Evolutionary conservation across 345 rosid genomes (phyloP).

Genomic region (Passiflora organensis): DNA sequence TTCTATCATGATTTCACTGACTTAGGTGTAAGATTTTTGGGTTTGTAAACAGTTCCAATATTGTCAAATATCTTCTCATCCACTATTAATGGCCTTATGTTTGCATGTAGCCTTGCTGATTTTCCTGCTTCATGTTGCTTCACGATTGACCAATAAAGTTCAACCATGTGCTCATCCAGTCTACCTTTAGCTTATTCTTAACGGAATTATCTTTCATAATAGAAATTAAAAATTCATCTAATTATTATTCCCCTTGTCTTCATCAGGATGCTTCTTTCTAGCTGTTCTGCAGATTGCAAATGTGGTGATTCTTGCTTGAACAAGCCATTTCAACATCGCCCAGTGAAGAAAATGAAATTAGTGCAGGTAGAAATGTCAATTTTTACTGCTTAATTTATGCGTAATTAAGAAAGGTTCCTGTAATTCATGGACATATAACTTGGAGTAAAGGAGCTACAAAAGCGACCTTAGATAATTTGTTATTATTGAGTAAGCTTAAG

Average conservation of each 20-base stretch:
- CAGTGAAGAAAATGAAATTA: constrained; percentile 80
- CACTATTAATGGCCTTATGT: not conserved
- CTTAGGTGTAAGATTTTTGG: not conserved
- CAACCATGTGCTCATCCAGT: no score
- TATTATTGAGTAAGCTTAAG: no score
- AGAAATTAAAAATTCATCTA: not conserved
- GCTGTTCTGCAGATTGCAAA: constrained; percentile 90
- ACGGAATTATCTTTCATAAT: no score
- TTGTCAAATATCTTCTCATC: not conserved
- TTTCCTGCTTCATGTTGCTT: no score
- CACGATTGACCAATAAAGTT: no score
- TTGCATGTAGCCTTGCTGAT: not conserved
- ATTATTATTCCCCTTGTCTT: constrained; percentile 2
- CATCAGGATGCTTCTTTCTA: constrained; percentile 81
- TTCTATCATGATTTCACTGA: constrained; percentile 4
- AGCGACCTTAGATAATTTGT: no score
- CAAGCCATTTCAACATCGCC: constrained; percentile 89
- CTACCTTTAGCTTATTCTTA: not conserved
- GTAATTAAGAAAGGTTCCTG: not conserved
- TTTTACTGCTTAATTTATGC: constrained; percentile 2
- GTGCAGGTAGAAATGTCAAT: constrained; percentile 51
- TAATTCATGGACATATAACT: not conserved
- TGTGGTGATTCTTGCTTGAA: constrained; percentile 79
- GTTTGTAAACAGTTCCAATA: not conserved
- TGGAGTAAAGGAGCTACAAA: no score